A percentile compares a stretch with the other conserved stretches of the same genome.
These are phyloP conservation scores for Calocybe gambosa DNA, from an alignment of 1,284 basidiomycete genomes.

Conservation along the genomic window DNA sequence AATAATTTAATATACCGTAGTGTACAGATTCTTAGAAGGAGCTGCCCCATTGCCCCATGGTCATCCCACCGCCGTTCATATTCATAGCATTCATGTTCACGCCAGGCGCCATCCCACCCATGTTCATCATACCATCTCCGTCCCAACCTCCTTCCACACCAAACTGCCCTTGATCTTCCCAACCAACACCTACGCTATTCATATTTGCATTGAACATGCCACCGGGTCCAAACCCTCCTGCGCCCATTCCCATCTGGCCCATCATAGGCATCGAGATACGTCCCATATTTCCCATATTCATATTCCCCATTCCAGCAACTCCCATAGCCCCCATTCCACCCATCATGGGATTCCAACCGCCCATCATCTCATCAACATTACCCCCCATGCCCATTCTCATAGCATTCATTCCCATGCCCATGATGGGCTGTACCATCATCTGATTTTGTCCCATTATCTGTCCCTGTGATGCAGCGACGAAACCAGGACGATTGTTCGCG, in stretches of 20 bases:
- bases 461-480: conserved; percentile 15
- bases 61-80: conserved; percentile 21
- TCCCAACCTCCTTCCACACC: conserved; percentile 31
- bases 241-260: conserved; percentile 33
- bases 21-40: conserved; percentile 10
- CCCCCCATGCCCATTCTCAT: conserved; percentile 31
- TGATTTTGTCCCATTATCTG: conserved; percentile 29
- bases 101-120: conserved; percentile 21
- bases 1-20: too few species aligned
- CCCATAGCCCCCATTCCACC: conserved; percentile 20
- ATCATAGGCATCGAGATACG: conserved; percentile 42
- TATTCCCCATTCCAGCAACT: conserved; percentile 18
- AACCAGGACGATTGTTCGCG: conserved; percentile 17
- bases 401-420: conserved; percentile 31
- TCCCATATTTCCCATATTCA: conserved; percentile 22
- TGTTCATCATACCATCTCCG: conserved; percentile 23
- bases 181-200: conserved; percentile 22
- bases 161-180: conserved; percentile 30
- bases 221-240: conserved; percentile 21
- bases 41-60: conserved; percentile 26
- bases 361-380: conserved; percentile 28
- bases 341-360: conserved; percentile 31
- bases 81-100: conserved; percentile 23
- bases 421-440: conserved; percentile 47
- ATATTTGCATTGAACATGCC: conserved; percentile 23